Evolutionary conservation across 352 stramenopile species (phyloP), one percentile per base, ranked within the genome.

Genomic region (Phytophthora europaea): DNA sequence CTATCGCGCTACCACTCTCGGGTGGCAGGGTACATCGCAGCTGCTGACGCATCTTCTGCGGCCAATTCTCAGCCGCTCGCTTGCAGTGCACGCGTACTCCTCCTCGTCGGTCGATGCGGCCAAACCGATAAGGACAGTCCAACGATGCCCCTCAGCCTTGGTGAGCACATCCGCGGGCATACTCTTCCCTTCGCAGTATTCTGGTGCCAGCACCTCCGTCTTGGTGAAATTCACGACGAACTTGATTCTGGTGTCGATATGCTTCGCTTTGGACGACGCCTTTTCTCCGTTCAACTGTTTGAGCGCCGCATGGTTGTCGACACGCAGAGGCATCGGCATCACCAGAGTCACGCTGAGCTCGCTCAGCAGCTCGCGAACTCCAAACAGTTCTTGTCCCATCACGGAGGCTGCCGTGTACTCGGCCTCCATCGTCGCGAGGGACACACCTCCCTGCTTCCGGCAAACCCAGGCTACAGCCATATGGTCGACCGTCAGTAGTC

Each of bases 341-440:
- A 18, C 28, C 12, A 57, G 10, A 16, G 5, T 13, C 22, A 75
- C 3, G 1, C 16, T 26, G 1, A 80, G 31, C 40, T 73, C 61
- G 0, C 26, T 10, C 0, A 60, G 8, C 16, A 73, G 2, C 20
- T 80, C 68, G 4, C 59, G 53, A 1, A 73, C 28, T 0, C 62
- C 67, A 1, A 76, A 20, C 36, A 73, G 40, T 23, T 76, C 68
- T 18, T 23, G 15, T 0, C 20, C 52, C 53, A 67, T 68, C 0
- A 59, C 40, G 1, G 62, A 73, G 2, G 63, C 68, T 1, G 62
- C 48, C 2, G 65, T 70, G 15, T 67, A 76, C 53, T 74, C 61
- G 0, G 67, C 67, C 26, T 80, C 73, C 45, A 72, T 78, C 0
- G 73, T 80, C 6, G 59, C 78, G 0, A 78, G 28, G 0, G 55